Evolutionary conservation across 2,329 filamentous ascomycete genomes (phyloP), one percentile per base, ranked within the genome.

Genomic region (Fusarium coicis): DNA sequence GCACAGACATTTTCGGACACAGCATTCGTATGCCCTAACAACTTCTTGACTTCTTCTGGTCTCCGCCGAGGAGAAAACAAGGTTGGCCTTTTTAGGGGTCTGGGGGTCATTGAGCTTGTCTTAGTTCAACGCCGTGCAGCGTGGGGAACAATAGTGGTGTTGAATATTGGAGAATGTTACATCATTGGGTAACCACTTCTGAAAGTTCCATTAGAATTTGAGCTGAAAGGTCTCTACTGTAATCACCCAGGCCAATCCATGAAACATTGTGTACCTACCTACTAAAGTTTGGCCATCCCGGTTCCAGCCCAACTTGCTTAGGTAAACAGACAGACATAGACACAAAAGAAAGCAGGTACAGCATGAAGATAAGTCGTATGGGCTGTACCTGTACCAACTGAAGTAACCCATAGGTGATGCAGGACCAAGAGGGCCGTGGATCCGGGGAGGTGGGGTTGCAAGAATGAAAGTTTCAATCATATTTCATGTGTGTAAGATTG

Each of bases 101-200:
- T 14, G 40, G 62, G 62, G 42, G 66, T 47, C 43, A 40, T 57
- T 43, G 61, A 63, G 61, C 52, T 47, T 47, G 58, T 69, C 62
- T 49, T 42, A 57, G 70, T 72, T 74, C 47, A 50, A 73, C 68
- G 57, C 63, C 54, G 46, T 71, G 66, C 50, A 74, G 65, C 66
- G 73, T 66, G 68, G 74, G 68, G 68, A 76, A 62, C 49, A 47
- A 44, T 58, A 34, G 37, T 58, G 21, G 57, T 69, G 37, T 37
- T 49, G n/a, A 52, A 47, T 34, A 42, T 37, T 60, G 43, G 43
- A 36, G 61, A 43, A 43, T 61, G 44, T 64, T 58, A 58, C 58
- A 68, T 71, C 50, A 74, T 68, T 65, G 67, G 55, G 28, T 21
- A 46, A 52, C 23, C 10, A 39, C 28, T 42, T 28, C 43, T 44